Evolutionary conservation across 2,329 filamentous ascomycete genomes (phyloP), one percentile per base, ranked within the genome.

Genomic region (Colletotrichum paranaense): DNA sequence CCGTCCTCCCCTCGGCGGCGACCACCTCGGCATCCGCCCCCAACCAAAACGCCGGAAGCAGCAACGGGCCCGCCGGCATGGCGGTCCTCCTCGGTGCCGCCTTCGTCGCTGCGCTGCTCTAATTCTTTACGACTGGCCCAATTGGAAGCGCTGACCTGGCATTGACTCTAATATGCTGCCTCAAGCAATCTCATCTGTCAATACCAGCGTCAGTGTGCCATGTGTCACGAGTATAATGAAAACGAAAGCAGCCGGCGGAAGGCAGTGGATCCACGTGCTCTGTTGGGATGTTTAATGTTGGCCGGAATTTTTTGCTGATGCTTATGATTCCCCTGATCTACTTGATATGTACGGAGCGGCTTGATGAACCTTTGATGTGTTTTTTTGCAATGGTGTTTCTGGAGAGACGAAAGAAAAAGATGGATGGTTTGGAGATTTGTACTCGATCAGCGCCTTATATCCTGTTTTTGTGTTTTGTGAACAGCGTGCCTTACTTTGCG

Each of bases 201-300:
- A 14, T 42, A 35, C 38, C 52, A 38, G 59, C 9, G 53, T 22
- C 62, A 59, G 64, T 63, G 66, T 52, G 55, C 72, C 74, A 73
- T 56, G 68, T 62, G 73, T 75, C 65, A 75, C 57, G 73, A 75
- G 73, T 67, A n/a, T 70, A 46, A 75, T 52, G 73, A 74, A 32
- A 32, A 55, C 67, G 60, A 70, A 62, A 35, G 64, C 67, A 62
- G 32, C 57, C 22, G 35, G 62, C 57, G 59, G 59, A 12, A 35
- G 32, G 4, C 12, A 32, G 30, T 32, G 46, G 65, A 52, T 32
- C 57, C 46, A 49, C 60, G 73, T 75, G 73, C 73, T 59, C 66
- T 75, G 74, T 62, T 62, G 68, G 53, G 58, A 75, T 75, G 73
- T 75, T 75, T 75, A 52, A 65, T 73, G 55, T 73, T 75, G 62